These are phyloP conservation scores for Aspergillus sp. DNA, from an alignment of 2,329 filamentous ascomycete genomes.

Conservation along the genomic window DNA sequence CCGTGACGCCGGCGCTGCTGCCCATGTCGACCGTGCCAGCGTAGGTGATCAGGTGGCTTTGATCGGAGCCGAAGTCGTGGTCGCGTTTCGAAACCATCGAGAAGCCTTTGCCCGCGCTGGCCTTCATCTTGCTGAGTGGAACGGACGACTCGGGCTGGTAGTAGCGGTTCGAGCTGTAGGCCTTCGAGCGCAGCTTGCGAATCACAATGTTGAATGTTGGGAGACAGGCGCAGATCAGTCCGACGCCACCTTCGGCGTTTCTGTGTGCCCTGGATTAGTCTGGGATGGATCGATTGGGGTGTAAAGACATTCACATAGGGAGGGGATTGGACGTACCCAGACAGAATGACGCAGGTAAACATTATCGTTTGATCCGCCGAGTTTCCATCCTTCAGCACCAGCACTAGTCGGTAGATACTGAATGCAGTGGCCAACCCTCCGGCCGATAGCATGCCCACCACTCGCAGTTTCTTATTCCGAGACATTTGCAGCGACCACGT, in stretches of 20 bases:
- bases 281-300: background rate
- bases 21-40: conserved; percentile 23
- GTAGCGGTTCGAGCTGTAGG: conserved; percentile 30
- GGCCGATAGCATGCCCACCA: conserved; percentile 38
- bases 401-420: conserved; percentile 38
- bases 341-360: conserved; percentile 38
- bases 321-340: conserved; percentile 26
- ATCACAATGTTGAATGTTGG: conserved; percentile 34
- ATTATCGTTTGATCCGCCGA: conserved; percentile 34
- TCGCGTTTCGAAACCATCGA: conserved; percentile 20
- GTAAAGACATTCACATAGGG: background rate
- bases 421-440: conserved; percentile 41
- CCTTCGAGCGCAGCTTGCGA: conserved; percentile 22
- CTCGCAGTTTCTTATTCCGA: conserved; percentile 35
- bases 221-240: conserved; percentile 39
- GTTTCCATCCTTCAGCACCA: conserved; percentile 33
- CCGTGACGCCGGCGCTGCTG: conserved; percentile 1
- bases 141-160: conserved; percentile 27
- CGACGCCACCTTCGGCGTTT: conserved; percentile 39
- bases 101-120: conserved; percentile 8
- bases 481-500: conserved; percentile 42
- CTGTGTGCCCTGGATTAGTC: conserved; percentile 14
- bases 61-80: conserved; percentile 26
- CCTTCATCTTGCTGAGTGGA: conserved; percentile 28
- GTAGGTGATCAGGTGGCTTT: conserved; percentile 33